A percentile compares a stretch with the other conserved stretches of the same genome.
Evolutionary conservation across 805 yeast species (phyloP).

Genomic region (Spathaspora arborariae): DNA sequence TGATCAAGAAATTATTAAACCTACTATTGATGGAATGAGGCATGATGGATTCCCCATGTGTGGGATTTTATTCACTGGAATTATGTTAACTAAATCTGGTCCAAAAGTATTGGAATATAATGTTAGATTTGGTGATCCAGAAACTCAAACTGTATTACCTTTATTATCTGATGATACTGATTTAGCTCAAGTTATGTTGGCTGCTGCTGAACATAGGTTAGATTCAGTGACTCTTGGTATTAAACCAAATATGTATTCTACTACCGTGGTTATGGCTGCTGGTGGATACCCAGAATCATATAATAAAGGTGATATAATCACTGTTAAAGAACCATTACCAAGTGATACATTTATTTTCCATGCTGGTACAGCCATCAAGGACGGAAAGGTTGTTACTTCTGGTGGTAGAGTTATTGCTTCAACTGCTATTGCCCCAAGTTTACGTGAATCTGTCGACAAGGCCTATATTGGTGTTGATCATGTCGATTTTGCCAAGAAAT

Average conservation of each 20-base stretch:
- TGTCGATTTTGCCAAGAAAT: slow-evolving; percentile 69
- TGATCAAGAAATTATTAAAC: slow-evolving; percentile 72
- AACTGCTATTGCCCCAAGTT: slow-evolving; percentile 74
- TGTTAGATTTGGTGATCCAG: slow-evolving; percentile 99
- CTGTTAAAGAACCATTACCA: slow-evolving; percentile 46
- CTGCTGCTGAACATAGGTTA: slow-evolving; percentile 90
- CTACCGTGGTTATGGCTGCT: slow-evolving; percentile 95
- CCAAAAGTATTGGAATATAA: slow-evolving; percentile 96
- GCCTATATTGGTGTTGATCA: slow-evolving; percentile 84
- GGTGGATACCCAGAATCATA: slow-evolving; percentile 95
- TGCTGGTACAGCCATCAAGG: slow-evolving; percentile 76
- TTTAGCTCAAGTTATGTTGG: slow-evolving; percentile 86
- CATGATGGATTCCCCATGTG: slow-evolving; percentile 92
- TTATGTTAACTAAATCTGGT: slow-evolving; percentile 71
- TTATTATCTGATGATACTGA: slow-evolving; percentile 81
- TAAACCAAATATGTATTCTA: slow-evolving; percentile 57
- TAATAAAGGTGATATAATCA: slow-evolving; percentile 80
- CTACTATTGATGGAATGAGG: slow-evolving; percentile 95
- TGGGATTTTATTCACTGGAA: slow-evolving; percentile 93
- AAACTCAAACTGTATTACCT: slow-evolving; percentile 94
- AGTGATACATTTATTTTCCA: slow-evolving; percentile 78
- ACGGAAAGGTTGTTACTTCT: slow-evolving; percentile 48
- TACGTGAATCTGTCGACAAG: slow-evolving; percentile 75
- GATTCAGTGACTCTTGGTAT: slow-evolving; percentile 70
- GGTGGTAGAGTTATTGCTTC: slow-evolving; percentile 98